Conservation (phyloP, 768 basidiomycete species). For the Amyloporia xantha region DNA sequence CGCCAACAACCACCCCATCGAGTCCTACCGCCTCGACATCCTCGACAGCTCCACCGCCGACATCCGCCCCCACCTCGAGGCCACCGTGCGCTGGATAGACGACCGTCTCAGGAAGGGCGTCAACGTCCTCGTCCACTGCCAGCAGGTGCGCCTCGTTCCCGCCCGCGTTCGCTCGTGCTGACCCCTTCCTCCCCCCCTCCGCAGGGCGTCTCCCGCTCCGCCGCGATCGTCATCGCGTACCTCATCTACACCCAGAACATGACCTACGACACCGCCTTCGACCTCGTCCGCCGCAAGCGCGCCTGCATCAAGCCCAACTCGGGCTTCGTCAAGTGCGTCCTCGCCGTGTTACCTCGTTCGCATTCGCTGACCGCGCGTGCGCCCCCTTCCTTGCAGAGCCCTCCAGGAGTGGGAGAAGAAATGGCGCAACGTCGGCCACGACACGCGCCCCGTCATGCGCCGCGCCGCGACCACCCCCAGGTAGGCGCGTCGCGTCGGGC, state of each 20-base stretch:
- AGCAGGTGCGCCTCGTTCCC: conserved; percentile 49
- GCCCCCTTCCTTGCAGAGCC: conserved; percentile 11
- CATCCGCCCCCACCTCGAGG: conserved; percentile 61
- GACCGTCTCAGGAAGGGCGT: conserved; percentile 49
- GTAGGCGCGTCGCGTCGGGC: neutral
- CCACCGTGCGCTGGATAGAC: conserved; percentile 62
- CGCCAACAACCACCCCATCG: conserved; percentile 27
- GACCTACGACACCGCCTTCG: conserved; percentile 60
- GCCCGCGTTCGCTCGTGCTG: conserved; percentile 6
- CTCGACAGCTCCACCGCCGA: conserved; percentile 57
- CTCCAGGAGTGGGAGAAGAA: conserved; percentile 25
- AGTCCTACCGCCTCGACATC: conserved; percentile 62
- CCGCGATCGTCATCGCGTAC: conserved; percentile 75
- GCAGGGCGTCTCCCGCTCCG: conserved; percentile 73
- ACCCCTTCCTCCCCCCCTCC: neutral
- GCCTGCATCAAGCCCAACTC: conserved; percentile 74
- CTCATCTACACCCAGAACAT: conserved; percentile 70
- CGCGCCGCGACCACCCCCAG: conserved; percentile 15
- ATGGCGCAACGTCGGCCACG: conserved; percentile 14
- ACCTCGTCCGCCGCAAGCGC: conserved; percentile 55
- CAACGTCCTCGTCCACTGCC: conserved; percentile 74
- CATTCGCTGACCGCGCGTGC: conserved; percentile 32
- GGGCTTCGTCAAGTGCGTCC: conserved; percentile 49
- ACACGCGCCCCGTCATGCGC: conserved; percentile 7
- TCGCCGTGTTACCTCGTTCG: conserved; percentile 5